These are phyloP conservation scores for Jaminaea rosea DNA, from an alignment of 1,284 basidiomycete genomes.

Conservation along the genomic window DNA sequence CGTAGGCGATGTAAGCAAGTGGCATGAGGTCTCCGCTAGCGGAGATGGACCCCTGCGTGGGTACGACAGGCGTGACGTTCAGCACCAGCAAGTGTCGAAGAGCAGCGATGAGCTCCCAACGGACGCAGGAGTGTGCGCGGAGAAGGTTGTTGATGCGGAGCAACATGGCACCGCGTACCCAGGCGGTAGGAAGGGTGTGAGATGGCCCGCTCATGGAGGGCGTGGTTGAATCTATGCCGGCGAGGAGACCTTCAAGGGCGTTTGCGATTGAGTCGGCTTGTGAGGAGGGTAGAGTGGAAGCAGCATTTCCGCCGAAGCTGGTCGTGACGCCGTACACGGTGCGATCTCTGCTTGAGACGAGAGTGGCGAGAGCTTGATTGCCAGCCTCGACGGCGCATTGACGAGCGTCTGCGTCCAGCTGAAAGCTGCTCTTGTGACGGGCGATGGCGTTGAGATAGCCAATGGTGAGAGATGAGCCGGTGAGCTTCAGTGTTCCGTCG, in stretches of 20 bases:
- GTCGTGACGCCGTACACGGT: background rate
- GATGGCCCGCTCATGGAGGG: background rate
- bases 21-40: constrained; percentile 59
- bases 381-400: background rate
- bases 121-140: constrained; percentile 71
- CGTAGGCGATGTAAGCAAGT: constrained; percentile 59
- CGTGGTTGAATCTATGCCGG: background rate
- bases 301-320: background rate
- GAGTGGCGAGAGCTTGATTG: background rate
- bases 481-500: background rate
- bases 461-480: background rate
- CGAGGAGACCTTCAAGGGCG: background rate
- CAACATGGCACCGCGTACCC: constrained; percentile 79
- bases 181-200: constrained; percentile 58
- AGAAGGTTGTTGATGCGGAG: constrained; percentile 67
- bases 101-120: constrained; percentile 72
- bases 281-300: background rate
- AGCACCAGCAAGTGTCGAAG: constrained; percentile 59
- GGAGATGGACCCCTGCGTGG: constrained; percentile 72
- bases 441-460: background rate
- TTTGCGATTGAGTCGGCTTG: background rate
- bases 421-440: background rate
- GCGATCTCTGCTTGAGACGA: background rate
- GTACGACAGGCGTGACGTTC: constrained; percentile 70
- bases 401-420: background rate